phyloP scores from a whole-genome alignment of 1,139 yeast species.

The Waltiozyma sp. region DNA sequence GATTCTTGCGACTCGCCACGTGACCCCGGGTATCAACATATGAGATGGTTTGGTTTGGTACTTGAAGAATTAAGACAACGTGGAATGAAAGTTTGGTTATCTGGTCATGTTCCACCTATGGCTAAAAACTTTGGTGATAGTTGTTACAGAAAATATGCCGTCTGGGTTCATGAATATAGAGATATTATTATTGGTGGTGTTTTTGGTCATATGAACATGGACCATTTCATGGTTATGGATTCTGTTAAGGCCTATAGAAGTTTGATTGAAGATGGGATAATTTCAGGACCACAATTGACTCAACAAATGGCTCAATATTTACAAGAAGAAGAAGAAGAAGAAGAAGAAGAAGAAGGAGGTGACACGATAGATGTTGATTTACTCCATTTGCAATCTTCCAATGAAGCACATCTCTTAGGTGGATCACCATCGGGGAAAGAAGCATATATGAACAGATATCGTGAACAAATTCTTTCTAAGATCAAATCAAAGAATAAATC shows the following conservation, averaged over 20 bases:
- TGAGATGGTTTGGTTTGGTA: constrained; percentile 70
- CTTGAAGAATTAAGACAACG: constrained; percentile 65
- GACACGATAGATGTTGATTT: constrained; percentile 15
- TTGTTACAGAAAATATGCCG: constrained; percentile 62
- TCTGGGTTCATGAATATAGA: constrained; percentile 73
- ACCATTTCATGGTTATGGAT: constrained; percentile 73
- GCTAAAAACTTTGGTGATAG: constrained; percentile 63
- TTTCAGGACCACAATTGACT: not conserved
- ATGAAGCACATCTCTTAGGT: constrained; percentile 29
- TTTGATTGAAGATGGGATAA: constrained; percentile 7
- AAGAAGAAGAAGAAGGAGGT: constrained; percentile 8
- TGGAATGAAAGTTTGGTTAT: constrained; percentile 73
- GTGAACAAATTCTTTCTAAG: constrained; percentile 39
- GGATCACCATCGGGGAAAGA: constrained; percentile 63
- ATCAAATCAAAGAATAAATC: constrained; percentile 30
- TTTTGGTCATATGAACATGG: constrained; percentile 84
- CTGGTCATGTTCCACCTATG: constrained; percentile 84
- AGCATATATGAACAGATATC: constrained; percentile 43
- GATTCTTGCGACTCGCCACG: constrained; percentile 64
- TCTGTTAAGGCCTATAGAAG: constrained; percentile 56
- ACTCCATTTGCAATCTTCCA: constrained; percentile 21
- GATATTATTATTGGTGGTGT: constrained; percentile 76
- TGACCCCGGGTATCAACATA: constrained; percentile 70
- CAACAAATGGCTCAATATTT: not conserved
- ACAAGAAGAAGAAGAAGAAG: constrained; percentile 5